phyloP scores from a whole-genome alignment of 208 protist species.

The Crithidia mellificae region DNA sequence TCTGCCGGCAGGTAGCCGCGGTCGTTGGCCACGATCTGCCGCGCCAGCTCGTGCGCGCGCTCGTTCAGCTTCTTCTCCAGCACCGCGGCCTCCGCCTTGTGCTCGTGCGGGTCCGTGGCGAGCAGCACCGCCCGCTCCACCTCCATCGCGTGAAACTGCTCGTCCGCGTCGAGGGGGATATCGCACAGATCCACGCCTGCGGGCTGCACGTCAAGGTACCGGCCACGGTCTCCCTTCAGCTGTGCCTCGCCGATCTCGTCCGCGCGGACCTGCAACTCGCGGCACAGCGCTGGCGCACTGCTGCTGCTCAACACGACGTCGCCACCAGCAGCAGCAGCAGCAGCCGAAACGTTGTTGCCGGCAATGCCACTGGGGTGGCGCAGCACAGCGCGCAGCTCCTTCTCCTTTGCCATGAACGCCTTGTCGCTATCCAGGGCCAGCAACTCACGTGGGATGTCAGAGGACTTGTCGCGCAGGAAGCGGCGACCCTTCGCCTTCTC shows the following conservation, averaged over 20 bases:
- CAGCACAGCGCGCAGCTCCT: conserved; percentile 38
- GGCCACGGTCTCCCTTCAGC: conserved; percentile 49
- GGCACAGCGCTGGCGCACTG: conserved; percentile 34
- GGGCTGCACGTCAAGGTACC: conserved; percentile 56
- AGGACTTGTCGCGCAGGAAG: conserved; percentile 54
- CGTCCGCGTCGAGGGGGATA: conserved; percentile 62
- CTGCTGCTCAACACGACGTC: conserved; percentile 20
- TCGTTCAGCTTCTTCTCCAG: conserved; percentile 64
- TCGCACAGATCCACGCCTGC: conserved; percentile 62
- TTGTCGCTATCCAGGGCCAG: conserved; percentile 52
- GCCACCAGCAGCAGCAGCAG: too few species aligned
- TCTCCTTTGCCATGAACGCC: conserved; percentile 49
- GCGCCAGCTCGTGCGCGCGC: conserved; percentile 52
- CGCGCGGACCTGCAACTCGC: conserved; percentile 49
- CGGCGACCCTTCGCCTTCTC: conserved; percentile 48
- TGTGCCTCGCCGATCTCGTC: conserved; percentile 50
- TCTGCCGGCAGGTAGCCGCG: conserved; percentile 53
- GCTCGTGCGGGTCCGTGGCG: conserved; percentile 31
- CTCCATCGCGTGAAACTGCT: conserved; percentile 49
- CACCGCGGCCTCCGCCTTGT: conserved; percentile 5
- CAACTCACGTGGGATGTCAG: conserved; percentile 50
- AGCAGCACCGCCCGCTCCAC: conserved; percentile 64
- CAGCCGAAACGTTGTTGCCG: too few species aligned
- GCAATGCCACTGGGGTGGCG: conserved; percentile 29
- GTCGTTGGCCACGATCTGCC: conserved; percentile 37